Conservation (phyloP, 1,139 yeast genomes). For the Saccharomyces uvarum region DNA sequence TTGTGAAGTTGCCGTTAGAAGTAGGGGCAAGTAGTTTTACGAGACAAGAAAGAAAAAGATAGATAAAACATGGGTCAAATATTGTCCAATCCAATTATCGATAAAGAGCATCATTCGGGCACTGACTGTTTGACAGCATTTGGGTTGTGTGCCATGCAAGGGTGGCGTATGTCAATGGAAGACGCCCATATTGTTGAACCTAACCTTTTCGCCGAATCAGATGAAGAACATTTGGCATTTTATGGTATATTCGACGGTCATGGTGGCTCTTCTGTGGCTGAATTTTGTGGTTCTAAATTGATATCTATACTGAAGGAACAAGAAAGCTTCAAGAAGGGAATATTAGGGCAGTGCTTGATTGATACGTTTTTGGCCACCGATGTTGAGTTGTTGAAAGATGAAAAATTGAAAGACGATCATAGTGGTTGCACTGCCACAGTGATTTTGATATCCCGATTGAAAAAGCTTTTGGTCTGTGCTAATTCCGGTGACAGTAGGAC, state of each 20-base stretch:
- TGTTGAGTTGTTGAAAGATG: conserved; percentile 64
- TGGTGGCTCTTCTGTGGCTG: conserved; percentile 90
- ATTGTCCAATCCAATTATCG: conserved; percentile 63
- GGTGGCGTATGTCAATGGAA: conserved; percentile 98
- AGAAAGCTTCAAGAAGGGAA: conserved; percentile 45
- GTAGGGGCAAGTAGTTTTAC: background rate
- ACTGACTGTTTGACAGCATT: conserved; percentile 61
- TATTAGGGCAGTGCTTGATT: conserved; percentile 65
- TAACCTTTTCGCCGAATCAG: conserved; percentile 40
- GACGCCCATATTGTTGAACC: conserved; percentile 58
- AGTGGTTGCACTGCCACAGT: conserved; percentile 97
- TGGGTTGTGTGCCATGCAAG: conserved; percentile 95
- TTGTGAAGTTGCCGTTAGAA: background rate
- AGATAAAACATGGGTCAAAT: conserved; percentile 58
- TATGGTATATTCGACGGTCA: conserved; percentile 97
- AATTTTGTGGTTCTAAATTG: conserved; percentile 73
- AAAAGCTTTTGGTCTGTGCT: conserved; percentile 50
- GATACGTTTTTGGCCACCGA: conserved; percentile 83
- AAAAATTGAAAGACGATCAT: conserved; percentile 59
- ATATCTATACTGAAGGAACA: conserved; percentile 62
- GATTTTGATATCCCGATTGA: conserved; percentile 46
- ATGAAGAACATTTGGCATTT: conserved; percentile 53
- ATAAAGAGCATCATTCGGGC: conserved; percentile 64
- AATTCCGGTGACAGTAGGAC: conserved; percentile 97
- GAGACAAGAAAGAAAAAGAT: background rate